Base-by-base conservation (phyloP, 1,284 basidiomycete genomes). In the Trichosporon sp. region DNA sequence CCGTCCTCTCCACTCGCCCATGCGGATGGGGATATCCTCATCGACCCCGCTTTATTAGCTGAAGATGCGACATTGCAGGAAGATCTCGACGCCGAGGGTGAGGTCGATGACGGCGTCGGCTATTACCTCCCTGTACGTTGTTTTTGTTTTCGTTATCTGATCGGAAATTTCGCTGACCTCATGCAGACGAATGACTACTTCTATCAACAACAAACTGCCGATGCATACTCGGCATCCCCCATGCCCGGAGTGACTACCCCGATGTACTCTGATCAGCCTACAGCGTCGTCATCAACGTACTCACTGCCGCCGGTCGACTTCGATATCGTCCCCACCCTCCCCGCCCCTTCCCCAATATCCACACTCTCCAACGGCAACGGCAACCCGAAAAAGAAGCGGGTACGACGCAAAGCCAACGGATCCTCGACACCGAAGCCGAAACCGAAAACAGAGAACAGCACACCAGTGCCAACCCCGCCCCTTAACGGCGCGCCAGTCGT, bases 1-100 rank as follows among this genome's bases (percentile, higher is more conserved):
- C 71, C 63, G 5, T 43, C 65, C 7, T 69, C 68, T 7, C 68
- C 71, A 1, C 68, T 71, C 56, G n/a, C 56, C 48, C 61, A 31
- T 48, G 38, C 70, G 59, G 19, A 46, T 5, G 70, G 59, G 2
- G 72, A 74, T 5, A 70, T 74, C 2, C 63, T 67, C 8, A 72
- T 74, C n/a, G 73, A 74, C 38, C 73, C 73, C 0, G 71, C 71
- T 0, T 32, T 74, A 8, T 66, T 74, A 3, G 69, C 56, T 8
- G 73, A 70, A 3, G 69, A 68, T 1, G 70, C 68, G 11, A 65
- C 63, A 2, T 38, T 72, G 12, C 70, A 70, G 38, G 73, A 72
- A n/a, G 73, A 74, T 54, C 63, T 72, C 37, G 73, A 74, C 68
- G 73, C 73, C 21, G 73, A 74, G 46, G 73, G 73, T 32, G 73